Evolutionary conservation across 805 yeast genomes (phyloP), one percentile per base, ranked within the genome.

Genomic region (Starmerella kuoi): DNA sequence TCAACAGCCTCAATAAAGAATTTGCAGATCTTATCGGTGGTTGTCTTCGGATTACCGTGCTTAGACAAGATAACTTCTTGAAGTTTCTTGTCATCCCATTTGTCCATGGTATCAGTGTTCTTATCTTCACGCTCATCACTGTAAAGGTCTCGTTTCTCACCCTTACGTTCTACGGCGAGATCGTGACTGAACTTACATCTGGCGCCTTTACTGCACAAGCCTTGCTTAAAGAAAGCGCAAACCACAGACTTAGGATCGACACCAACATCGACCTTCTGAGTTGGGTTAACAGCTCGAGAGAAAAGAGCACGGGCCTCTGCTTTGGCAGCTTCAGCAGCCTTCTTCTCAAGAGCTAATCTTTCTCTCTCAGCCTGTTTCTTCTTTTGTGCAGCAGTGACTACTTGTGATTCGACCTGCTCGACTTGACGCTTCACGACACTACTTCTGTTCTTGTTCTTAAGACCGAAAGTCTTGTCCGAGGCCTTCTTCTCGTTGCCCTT

Each of bases 11-110:
- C 95, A 51, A 91, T 83, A 66, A 91, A 93, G 63, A 62, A 76
- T 61, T 87, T 91, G 73, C 99, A 91, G 37, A 91, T 83, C 52
- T 74, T 91, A 51, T 88, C 96, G 0, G 99, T 91, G 12, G 96
- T 86, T 9, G 95, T 85, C 61, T 77, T 77, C 42, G 79, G 86
- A 61, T 91, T 91, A 39, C 98, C 97, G 55, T 87, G 96, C 65
- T 91, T 91, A 41, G 95, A 85, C 50, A 72, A 44, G 55, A 91
- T 79, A 48, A 91, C 97, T 27, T 70, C 70, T 59, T 93, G 74
- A 60, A 91, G 75, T 67, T 87, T 91, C 56, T 79, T 96, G 64
- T 88, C 96, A 64, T 91, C 97, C 97, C 97, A 88, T 35, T 70
- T 71, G 55, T 86, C 96, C 95, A 88, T 86, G 4, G 91, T 83